Percentiles rank a stretch among this genome's conserved stretches.
Evolutionary conservation across 1,284 basidiomycete species (phyloP).

Genomic region (Apiotrichum akiyoshidainum): DNA sequence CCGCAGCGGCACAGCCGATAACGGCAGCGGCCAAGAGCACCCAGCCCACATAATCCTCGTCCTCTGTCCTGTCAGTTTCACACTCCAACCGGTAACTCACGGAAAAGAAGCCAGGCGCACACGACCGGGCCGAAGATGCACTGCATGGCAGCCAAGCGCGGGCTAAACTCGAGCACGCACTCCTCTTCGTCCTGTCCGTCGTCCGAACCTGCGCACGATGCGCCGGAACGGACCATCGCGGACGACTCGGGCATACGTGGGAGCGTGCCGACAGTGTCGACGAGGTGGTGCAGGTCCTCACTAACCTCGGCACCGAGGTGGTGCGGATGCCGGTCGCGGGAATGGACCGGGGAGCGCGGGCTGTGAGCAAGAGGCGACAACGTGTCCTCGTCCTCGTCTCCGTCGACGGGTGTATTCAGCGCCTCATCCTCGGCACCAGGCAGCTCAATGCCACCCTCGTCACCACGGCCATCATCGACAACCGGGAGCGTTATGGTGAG

Average conservation of each 20-base stretch:
- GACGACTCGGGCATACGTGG: constrained; percentile 5
- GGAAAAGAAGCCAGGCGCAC: constrained; percentile 67
- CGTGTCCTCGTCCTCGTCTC: constrained; percentile 19
- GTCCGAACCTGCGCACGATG: not conserved
- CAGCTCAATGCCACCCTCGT: constrained; percentile 37
- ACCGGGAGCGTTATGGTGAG: constrained; percentile 90
- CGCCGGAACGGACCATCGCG: constrained; percentile 3
- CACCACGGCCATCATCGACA: constrained; percentile 56
- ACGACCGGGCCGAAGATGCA: constrained; percentile 75
- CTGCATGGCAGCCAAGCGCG: constrained; percentile 75
- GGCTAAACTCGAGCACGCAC: constrained; percentile 61
- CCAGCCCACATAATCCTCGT: constrained; percentile 58
- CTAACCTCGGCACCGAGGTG: constrained; percentile 21
- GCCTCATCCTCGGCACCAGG: constrained; percentile 37
- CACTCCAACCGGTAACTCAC: constrained; percentile 53
- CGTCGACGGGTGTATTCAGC: constrained; percentile 51
- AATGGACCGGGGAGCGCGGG: not conserved
- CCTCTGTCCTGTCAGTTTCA: constrained; percentile 52
- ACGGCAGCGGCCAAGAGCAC: constrained; percentile 59
- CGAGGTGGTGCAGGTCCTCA: constrained; percentile 43
- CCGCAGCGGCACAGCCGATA: constrained; percentile 58
- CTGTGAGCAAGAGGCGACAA: too few relatives aligned
- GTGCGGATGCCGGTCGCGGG: not conserved
- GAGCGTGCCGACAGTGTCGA: constrained; percentile 28
- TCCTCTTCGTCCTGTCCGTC: constrained; percentile 7